Percentiles rank a stretch among this genome's conserved stretches.
Conservation (phyloP, 768 basidiomycete species). For the Tylopilus felleus region DNA sequence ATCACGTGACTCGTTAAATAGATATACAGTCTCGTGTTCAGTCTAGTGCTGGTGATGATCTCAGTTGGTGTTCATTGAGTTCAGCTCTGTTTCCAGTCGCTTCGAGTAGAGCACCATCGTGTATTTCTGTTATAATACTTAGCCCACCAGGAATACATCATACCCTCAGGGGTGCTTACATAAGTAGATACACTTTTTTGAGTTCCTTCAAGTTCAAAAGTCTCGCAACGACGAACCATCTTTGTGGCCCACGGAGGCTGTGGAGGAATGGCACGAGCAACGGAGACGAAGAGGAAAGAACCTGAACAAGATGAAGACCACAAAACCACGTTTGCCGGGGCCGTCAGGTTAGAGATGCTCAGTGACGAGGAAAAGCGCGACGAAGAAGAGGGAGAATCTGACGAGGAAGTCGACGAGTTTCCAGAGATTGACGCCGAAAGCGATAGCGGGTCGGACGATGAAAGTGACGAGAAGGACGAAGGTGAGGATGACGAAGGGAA, state of each 20-base stretch:
- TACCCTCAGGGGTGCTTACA: constrained; percentile 13
- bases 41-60: too few relatives aligned
- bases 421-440: constrained; percentile 62
- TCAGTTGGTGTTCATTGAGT: too few relatives aligned
- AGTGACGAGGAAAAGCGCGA: constrained; percentile 64
- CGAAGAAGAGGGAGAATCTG: constrained; percentile 38
- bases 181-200: constrained; percentile 15
- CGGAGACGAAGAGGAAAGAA: constrained; percentile 59
- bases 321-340: constrained; percentile 33
- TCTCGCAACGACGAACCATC: not conserved
- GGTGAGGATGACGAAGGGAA: constrained; percentile 38
- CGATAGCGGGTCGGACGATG: constrained; percentile 34
- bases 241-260: constrained; percentile 28
- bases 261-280: constrained; percentile 34
- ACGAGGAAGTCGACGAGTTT: constrained; percentile 68
- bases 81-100: too few relatives aligned
- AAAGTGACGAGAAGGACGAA: constrained; percentile 33
- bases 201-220: not conserved
- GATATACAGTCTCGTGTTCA: too few relatives aligned
- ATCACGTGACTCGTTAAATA: not conserved
- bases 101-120: too few relatives aligned
- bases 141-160: not conserved
- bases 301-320: constrained; percentile 37
- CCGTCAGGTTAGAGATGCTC: constrained; percentile 61
- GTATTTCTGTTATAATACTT: too few relatives aligned